These are phyloP conservation scores for Dryadomyces sulphureus DNA, from an alignment of 2,329 filamentous ascomycete genomes.

Conservation along the genomic window DNA sequence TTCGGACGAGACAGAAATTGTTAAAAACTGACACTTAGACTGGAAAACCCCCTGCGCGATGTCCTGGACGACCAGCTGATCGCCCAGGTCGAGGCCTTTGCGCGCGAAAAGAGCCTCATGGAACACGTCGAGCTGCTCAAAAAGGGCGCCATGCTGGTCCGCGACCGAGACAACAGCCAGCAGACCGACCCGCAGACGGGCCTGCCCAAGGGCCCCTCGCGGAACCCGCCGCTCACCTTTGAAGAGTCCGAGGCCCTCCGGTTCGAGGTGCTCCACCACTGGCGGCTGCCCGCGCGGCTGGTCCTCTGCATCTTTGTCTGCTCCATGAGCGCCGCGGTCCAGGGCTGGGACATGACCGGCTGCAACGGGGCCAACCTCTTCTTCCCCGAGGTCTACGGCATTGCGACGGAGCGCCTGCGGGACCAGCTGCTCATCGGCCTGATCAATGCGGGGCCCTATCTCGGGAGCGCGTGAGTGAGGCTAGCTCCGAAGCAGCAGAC, in stretches of 20 bases:
- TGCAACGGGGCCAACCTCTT: constrained; percentile 48
- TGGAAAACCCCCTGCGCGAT: background rate
- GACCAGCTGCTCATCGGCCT: constrained; percentile 41
- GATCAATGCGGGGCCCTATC: constrained; percentile 30
- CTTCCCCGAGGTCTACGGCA: constrained; percentile 39
- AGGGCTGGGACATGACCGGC: constrained; percentile 52
- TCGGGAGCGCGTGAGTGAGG: background rate
- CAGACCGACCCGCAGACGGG: background rate
- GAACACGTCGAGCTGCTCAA: background rate
- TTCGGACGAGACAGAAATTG: background rate
- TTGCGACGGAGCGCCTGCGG: constrained; percentile 22
- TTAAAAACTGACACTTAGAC: background rate
- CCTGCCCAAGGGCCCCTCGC: background rate
- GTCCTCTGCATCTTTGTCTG: constrained; percentile 54
- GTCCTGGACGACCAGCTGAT: background rate
- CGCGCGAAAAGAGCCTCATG: background rate
- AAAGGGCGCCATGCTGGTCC: background rate
- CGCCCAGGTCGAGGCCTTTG: background rate
- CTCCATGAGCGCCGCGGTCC: constrained; percentile 55
- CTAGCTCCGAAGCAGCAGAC: background rate
- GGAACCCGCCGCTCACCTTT: background rate
- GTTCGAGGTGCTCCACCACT: constrained; percentile 31
- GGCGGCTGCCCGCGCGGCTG: constrained; percentile 46
- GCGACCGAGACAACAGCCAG: background rate
- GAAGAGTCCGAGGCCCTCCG: background rate